Evolutionary conservation across 106 monocot species (phyloP), one percentile per base, ranked within the genome.

Genomic region (Chionographis japonica): DNA sequence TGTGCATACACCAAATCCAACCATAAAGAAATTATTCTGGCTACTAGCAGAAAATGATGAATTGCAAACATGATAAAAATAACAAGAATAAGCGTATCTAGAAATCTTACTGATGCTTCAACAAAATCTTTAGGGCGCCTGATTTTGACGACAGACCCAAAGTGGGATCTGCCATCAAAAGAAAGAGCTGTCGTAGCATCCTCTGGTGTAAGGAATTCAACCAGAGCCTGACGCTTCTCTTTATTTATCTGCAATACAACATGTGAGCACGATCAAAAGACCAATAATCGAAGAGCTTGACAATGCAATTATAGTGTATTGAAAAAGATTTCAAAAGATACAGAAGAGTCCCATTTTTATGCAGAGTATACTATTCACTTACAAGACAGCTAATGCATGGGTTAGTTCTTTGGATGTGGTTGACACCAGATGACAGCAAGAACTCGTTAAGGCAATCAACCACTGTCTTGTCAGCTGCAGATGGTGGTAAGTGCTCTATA

Each of bases 171-270:
- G 15, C 92, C 92, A 77, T 93, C 77, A 72, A 90, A 93, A 67
- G 84, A 87, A 73, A 98, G 85, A 65, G 98, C 93, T 64, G 76
- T 37, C 51, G 90, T 93, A 69, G 98, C 93, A 93, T 93, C 93
- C 68, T 93, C 87, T 51, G 98, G 98, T 61, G 98, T 93, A 40
- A 98, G 87, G 83, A 98, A 98, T 63, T 98, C 98, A 37, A 93
- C 98, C 73, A 98, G 72, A 50, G 87, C 98, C 77, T 98, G 98
- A 71, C 40, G 53, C 59, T 93, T 98, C 40, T 98, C 98, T 77
- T 90, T 98, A 65, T 93, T 92, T 66, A 98, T 81, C 97, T 98
- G 83, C 14, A 72, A 52, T n/a, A 46, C 35, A 67, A 40, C 18
- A 27, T 27, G 27, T 37, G 54, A 63, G n/a, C 6, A 71, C 54